These are phyloP conservation scores for Stygiomarasmius scandens DNA, from an alignment of 1,284 basidiomycete species.

Conservation along the genomic window DNA sequence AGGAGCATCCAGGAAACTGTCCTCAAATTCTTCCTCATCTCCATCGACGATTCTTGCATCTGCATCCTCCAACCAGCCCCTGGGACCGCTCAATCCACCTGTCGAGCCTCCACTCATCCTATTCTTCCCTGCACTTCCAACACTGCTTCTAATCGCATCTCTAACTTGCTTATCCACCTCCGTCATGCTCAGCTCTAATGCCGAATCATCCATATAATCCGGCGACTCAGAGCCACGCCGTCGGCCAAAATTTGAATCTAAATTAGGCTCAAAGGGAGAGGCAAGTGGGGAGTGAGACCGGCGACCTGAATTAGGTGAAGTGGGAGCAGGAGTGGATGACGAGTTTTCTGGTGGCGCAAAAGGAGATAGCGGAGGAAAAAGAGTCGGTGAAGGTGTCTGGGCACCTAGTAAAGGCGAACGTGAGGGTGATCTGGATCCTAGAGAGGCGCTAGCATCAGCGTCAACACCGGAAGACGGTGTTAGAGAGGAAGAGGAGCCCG, in stretches of 20 bases:
- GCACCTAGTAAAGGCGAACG: not conserved
- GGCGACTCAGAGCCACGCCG: not conserved
- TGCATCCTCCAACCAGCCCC: constrained; percentile 6
- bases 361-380: not conserved
- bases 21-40: not conserved
- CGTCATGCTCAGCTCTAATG: not conserved
- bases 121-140: not conserved
- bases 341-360: not conserved
- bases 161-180: not conserved
- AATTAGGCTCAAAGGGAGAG: not conserved
- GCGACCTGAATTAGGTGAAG: not conserved
- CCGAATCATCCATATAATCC: not conserved
- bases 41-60: constrained; percentile 8
- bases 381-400: not conserved
- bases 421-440: not conserved
- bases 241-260: not conserved
- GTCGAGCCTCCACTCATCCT: not conserved
- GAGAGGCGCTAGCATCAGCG: not conserved
- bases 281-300: not conserved
- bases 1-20: not conserved
- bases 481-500: not conserved
- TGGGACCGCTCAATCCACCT: not conserved
- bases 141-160: not conserved
- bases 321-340: constrained; percentile 1
- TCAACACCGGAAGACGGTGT: not conserved